Percentiles rank a stretch among this genome's conserved stretches.
Evolutionary conservation across 805 yeast genomes (phyloP).

Genomic region (Saccharomyces cerevisiae): DNA sequence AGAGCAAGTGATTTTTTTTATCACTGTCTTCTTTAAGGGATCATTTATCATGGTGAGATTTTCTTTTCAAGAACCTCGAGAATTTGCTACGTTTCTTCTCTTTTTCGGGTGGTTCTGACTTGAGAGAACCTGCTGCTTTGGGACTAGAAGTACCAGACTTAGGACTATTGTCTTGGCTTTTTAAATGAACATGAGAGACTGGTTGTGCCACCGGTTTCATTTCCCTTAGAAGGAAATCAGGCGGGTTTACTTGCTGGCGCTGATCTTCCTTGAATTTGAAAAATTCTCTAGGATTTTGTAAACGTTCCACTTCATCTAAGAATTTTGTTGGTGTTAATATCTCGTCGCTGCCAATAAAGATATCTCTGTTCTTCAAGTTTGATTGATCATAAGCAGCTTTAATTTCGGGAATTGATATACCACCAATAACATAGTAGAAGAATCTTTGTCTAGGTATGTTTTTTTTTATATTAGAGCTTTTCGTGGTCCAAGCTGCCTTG

Average conservation of each 20-base stretch:
- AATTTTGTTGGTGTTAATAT: slow-evolving; percentile 46
- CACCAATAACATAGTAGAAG: slow-evolving; percentile 81
- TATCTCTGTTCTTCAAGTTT: slow-evolving; percentile 53
- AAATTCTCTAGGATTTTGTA: slow-evolving; percentile 33
- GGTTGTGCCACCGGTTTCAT: slow-evolving; percentile 18
- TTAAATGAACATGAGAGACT: slow-evolving; percentile 19
- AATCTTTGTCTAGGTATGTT: slow-evolving; percentile 54
- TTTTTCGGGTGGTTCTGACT: slow-evolving; percentile 20
- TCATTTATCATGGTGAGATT: slow-evolving; percentile 9
- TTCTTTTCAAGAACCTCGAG: slow-evolving; percentile 37
- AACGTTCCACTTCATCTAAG: slow-evolving; percentile 32
- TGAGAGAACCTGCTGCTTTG: slow-evolving; percentile 4
- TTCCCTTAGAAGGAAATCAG: slow-evolving; percentile 35
- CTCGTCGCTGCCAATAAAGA: slow-evolving; percentile 75
- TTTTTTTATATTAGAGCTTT: slow-evolving; percentile 15
- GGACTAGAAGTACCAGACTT: slow-evolving; percentile 4
- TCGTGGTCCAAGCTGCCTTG: slow-evolving; percentile 69
- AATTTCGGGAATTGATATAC: slow-evolving; percentile 75
- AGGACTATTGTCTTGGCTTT: slow-evolving; percentile 9
- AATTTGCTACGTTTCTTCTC: slow-evolving; percentile 42
- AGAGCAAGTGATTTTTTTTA: not conserved
- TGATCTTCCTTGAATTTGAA: slow-evolving; percentile 37
- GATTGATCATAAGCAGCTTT: slow-evolving; percentile 69
- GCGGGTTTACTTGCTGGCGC: slow-evolving; percentile 32
- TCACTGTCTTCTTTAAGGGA: not conserved